phyloP scores from a whole-genome alignment of 2,329 filamentous ascomycete genomes.

The Venturia effusa region DNA sequence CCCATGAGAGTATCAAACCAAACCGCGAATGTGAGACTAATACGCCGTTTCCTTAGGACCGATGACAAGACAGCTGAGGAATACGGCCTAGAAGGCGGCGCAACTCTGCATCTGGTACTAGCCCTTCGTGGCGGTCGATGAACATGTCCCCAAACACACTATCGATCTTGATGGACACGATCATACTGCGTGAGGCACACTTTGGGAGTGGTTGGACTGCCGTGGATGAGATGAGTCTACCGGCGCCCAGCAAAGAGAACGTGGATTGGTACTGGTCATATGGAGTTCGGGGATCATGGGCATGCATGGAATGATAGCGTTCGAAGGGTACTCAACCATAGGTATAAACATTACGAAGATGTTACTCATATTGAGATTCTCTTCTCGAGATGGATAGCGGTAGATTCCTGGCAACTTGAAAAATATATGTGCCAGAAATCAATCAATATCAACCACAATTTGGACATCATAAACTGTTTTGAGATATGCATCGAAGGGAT shows the following conservation, averaged over 20 bases:
- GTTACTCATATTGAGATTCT: background rate
- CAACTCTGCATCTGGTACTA: slow-evolving; percentile 89
- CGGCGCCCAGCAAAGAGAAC: background rate
- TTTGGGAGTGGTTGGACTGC: background rate
- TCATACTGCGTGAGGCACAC: background rate
- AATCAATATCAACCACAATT: background rate
- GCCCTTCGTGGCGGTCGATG: slow-evolving; percentile 71
- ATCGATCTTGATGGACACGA: background rate
- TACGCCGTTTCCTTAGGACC: slow-evolving; percentile 48
- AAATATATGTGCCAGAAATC: background rate
- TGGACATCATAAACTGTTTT: background rate
- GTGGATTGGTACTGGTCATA: background rate
- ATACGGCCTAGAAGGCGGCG: slow-evolving; percentile 82
- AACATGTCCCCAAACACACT: background rate
- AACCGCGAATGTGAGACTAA: background rate
- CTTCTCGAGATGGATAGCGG: background rate
- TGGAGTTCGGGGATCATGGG: background rate
- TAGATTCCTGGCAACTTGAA: background rate
- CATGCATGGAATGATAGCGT: slow-evolving; percentile 1
- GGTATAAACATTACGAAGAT: background rate
- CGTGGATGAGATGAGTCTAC: background rate
- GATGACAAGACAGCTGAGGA: slow-evolving; percentile 91
- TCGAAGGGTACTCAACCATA: background rate
- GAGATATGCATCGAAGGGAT: background rate
- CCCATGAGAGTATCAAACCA: background rate